Base-by-base conservation (phyloP, 176 grass and related monocot species). In the Ensete glaucum region DNA sequence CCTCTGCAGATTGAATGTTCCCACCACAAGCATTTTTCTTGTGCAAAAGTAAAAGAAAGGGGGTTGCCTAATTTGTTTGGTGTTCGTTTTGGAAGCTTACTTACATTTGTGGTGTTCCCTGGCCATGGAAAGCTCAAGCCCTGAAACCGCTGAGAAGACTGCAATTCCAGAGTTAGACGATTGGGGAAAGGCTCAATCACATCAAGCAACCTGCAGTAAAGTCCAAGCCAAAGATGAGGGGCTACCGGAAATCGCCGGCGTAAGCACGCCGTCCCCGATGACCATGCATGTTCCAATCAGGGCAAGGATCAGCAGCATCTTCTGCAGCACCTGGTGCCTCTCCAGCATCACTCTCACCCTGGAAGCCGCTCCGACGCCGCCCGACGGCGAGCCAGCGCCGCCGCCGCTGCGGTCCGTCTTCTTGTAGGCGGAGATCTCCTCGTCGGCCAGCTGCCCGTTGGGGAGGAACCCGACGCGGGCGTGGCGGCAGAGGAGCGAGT, bases 21-120 rank as follows among this genome's bases (percentile, higher is more conserved):
- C 34, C 3, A 43, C 4, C 34, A 43, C 34, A 43, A 43, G 34
- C 34, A 6, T 0, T 43, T 43, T 43, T 6, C 34, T 43, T 43
- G 5, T 43, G 34, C 34, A 43, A 4, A 43, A 43, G 24, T 43
- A 43, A 43, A 43, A 43, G 34, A 43, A 43, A 43, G 5, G 0
- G 0, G 34, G 5, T 43, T 43, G 34, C 34, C 5, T 6, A 43
- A 43, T 43, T 43, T 43, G 34, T 43, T 6, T 43, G 34, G 34
- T 43, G 34, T 43, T 43, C 3, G 34, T 43, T 43, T 43, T 43
- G 6, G 34, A 80, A 75, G 68, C 70, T 72, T 73, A 57, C 90
- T 91, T 89, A 99, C 95, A 99, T 82, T 99, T 99, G 80, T 99
- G 95, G 3, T 99, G 95, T n/a, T 91, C 86, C 73, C 89, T 99